Base-by-base conservation (phyloP, 768 basidiomycete genomes). In the Tricholoma furcatifolium region DNA sequence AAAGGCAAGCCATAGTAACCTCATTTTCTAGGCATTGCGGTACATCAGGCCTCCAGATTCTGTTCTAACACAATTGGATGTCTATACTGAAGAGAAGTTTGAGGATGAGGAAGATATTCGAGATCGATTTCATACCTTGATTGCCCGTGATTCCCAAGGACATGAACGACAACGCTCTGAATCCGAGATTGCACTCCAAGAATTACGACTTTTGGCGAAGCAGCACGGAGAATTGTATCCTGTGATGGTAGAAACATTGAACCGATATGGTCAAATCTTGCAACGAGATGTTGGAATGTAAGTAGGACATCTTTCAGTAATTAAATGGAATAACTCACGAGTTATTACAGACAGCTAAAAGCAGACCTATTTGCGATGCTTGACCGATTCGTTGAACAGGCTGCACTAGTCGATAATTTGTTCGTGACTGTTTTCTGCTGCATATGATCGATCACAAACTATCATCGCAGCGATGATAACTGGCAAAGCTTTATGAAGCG, bases 41-140 rank as follows among this genome's bases (percentile, higher is more conserved):
- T 57, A 57, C 24, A 46, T 53, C 8, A 58, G 88, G 27, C 55
- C 59, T 35, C 59, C 59, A 21, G 59, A 60, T n/a, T 65, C 60
- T 3, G 69, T 96, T n/a, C 64, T 88, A n/a, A 87, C 77, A 0
- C 93, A 95, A 60, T 70, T 94, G 6, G 81, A 87, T 56, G 77
- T 91, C 23, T 96, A 93, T 60, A 79, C 82, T 0, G 93, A 96
- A 56, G 93, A 95, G 66, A 90, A 91, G 60, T 89, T 86, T 41
- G 93, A 95, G 61, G 93, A 97, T 64, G 88, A 91, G 65, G 85
- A 89, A 62, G 90, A 94, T 45, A 78, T 91, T 68, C 83, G 84
- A 35, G 85, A 93, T 57, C 79, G 83, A 32, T 74, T 81, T 34
- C 75, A 70, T 32, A 62, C 60, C 43, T 42, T 74, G 15, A 59